phyloP scores from a whole-genome alignment of 805 yeast species.

The Cyberlindnera misumaiensis region DNA sequence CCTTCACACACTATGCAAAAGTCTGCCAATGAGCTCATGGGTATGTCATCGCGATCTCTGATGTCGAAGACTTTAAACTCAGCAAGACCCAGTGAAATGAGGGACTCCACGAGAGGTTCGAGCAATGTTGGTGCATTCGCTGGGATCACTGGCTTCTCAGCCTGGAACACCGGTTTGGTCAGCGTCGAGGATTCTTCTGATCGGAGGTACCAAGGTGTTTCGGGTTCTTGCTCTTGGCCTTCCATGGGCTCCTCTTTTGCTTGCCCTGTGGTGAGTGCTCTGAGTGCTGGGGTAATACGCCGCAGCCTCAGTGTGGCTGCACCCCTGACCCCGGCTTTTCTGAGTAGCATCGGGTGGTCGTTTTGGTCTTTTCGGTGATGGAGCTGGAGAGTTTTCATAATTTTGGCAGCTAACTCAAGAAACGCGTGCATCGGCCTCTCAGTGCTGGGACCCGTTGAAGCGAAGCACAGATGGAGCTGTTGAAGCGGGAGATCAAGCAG shows the following conservation, averaged over 20 bases:
- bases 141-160: slow-evolving; percentile 55
- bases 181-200: slow-evolving; percentile 32
- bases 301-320: too few species aligned
- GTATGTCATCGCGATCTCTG: slow-evolving; percentile 32
- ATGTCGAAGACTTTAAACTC: slow-evolving; percentile 63
- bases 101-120: slow-evolving; percentile 34
- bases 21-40: slow-evolving; percentile 34
- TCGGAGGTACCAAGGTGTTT: slow-evolving; percentile 58
- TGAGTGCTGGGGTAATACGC: too few species aligned
- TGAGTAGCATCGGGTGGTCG: too few species aligned
- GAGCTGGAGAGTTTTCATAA: too few species aligned
- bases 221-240: slow-evolving; percentile 1
- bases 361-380: too few species aligned
- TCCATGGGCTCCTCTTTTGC: background rate
- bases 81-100: slow-evolving; percentile 56
- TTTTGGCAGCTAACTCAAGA: too few species aligned
- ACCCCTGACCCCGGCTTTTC: too few species aligned
- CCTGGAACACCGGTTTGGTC: slow-evolving; percentile 26
- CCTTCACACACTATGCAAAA: slow-evolving; percentile 68
- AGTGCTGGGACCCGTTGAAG: background rate
- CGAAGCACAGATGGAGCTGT: slow-evolving; percentile 1
- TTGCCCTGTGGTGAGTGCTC: background rate
- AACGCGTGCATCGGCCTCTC: too few species aligned
- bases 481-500: slow-evolving; percentile 40
- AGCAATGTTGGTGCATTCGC: slow-evolving; percentile 47